phyloP scores from a whole-genome alignment of 768 basidiomycete species.

The Amanita molliuscula region DNA sequence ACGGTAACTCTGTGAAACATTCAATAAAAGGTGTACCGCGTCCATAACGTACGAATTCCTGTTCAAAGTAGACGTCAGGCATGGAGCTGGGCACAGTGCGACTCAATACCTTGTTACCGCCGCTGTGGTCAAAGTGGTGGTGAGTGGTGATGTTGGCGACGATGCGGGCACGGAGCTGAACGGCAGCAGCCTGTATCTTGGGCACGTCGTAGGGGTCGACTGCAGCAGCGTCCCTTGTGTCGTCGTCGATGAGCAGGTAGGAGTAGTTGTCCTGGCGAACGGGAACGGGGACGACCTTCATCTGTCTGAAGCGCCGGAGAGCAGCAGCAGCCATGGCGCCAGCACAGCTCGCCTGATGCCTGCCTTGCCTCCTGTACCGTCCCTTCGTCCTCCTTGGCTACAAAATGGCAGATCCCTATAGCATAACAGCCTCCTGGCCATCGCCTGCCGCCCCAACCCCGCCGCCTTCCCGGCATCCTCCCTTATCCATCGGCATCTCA shows the following conservation, averaged over 20 bases:
- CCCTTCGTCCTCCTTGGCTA: not conserved
- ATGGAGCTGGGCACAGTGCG: constrained; percentile 1
- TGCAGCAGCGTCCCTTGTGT: constrained; percentile 58
- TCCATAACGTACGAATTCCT: constrained; percentile 41
- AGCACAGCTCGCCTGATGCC: not conserved
- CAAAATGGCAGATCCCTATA: not conserved
- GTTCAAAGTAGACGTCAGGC: not conserved
- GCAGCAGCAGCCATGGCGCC: not conserved
- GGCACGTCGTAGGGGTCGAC: constrained; percentile 74
- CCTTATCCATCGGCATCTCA: no score
- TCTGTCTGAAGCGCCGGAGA: constrained; percentile 18
- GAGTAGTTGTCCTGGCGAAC: constrained; percentile 81
- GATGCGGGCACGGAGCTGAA: constrained; percentile 50
- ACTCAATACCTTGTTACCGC: constrained; percentile 77
- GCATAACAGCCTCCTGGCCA: not conserved
- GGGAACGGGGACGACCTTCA: constrained; percentile 74
- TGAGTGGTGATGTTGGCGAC: constrained; percentile 82
- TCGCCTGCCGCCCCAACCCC: no score
- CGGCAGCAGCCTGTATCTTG: constrained; percentile 56
- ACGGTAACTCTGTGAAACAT: not conserved
- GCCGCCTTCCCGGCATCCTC: no score
- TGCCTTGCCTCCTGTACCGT: not conserved
- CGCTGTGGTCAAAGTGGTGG: constrained; percentile 85
- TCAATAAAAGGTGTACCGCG: not conserved
- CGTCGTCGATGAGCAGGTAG: constrained; percentile 68